Conservation (phyloP, 2,329 filamentous ascomycete genomes). For the Arachnopeziza araneosa region DNA sequence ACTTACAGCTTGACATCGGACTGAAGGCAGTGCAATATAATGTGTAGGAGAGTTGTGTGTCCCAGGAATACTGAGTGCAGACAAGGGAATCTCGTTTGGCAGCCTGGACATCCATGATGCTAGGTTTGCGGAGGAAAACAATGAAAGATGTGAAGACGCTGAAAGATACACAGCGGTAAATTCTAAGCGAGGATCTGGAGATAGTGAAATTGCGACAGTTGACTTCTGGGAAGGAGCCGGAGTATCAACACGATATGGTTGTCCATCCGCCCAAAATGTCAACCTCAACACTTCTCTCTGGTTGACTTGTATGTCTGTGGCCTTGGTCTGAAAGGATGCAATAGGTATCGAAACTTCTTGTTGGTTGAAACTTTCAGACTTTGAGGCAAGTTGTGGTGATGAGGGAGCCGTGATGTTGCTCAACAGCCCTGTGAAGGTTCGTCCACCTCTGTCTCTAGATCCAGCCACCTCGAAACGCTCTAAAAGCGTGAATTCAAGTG, state of each 20-base stretch:
- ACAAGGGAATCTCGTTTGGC: conserved; percentile 64
- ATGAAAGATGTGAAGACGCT: conserved; percentile 47
- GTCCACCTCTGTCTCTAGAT: conserved; percentile 28
- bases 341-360: conserved; percentile 59
- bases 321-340: conserved; percentile 60
- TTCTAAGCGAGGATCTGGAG: conserved; percentile 43
- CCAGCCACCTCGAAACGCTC: conserved; percentile 63
- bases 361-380: conserved; percentile 54
- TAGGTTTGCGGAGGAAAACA: conserved; percentile 68
- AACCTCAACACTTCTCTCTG: conserved; percentile 65
- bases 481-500: conserved; percentile 66
- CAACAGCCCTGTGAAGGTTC: conserved; percentile 39
- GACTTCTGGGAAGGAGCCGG: conserved; percentile 57
- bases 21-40: conserved; percentile 80
- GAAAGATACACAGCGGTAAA: conserved; percentile 64
- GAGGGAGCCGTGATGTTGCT: conserved; percentile 38
- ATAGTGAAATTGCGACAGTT: conserved; percentile 53
- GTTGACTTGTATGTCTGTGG: conserved; percentile 56
- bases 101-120: conserved; percentile 77
- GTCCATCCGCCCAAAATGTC: conserved; percentile 60
- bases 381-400: conserved; percentile 36
- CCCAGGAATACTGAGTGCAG: conserved; percentile 82
- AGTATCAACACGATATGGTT: conserved; percentile 67
- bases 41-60: conserved; percentile 92
- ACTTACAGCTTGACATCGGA: conserved; percentile 82